Percentiles rank a stretch among this genome's conserved stretches.
Conservation (phyloP, 495 filamentous ascomycete species). For the Penicillium argentinense region DNA sequence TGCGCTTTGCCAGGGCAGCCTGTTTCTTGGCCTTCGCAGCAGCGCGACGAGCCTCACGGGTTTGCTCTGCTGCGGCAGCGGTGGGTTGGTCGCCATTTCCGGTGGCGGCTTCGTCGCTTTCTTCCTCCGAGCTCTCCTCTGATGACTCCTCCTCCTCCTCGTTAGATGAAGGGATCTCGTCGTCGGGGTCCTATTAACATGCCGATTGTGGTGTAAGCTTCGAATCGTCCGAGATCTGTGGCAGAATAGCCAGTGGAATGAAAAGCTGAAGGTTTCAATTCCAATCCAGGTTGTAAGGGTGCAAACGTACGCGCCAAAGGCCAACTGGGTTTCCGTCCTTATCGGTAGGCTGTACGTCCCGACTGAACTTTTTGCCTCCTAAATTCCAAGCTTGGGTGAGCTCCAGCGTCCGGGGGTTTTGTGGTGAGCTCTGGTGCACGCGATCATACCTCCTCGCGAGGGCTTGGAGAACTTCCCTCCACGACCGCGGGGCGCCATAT, state of each 20-base stretch:
- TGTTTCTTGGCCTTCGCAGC: conserved; percentile 90
- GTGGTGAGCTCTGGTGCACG: conserved; percentile 7
- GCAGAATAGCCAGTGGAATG: too few relatives aligned
- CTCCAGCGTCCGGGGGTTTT: neutral
- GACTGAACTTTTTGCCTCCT: conserved; percentile 95
- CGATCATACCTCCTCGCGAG: conserved; percentile 75
- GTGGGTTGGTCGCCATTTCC: conserved; percentile 35
- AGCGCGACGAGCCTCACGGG: conserved; percentile 83
- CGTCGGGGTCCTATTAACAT: conserved; percentile 46
- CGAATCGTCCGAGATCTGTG: too few relatives aligned
- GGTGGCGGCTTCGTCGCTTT: conserved; percentile 41
- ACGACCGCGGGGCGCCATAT: conserved; percentile 60
- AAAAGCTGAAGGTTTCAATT: too few relatives aligned
- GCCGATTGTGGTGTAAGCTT: too few relatives aligned
- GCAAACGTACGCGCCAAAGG: conserved; percentile 69
- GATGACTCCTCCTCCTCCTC: conserved; percentile 47
- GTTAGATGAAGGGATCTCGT: conserved; percentile 38
- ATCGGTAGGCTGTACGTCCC: conserved; percentile 80
- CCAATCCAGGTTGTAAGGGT: too few relatives aligned
- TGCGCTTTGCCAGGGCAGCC: conserved; percentile 74
- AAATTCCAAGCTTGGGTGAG: neutral
- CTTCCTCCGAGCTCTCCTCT: conserved; percentile 39
- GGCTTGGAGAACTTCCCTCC: conserved; percentile 95
- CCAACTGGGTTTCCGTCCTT: conserved; percentile 73
- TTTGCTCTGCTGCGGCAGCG: conserved; percentile 48